These are phyloP conservation scores for Aethionema arabicum DNA, from an alignment of 345 rosid species.

Conservation along the genomic window DNA sequence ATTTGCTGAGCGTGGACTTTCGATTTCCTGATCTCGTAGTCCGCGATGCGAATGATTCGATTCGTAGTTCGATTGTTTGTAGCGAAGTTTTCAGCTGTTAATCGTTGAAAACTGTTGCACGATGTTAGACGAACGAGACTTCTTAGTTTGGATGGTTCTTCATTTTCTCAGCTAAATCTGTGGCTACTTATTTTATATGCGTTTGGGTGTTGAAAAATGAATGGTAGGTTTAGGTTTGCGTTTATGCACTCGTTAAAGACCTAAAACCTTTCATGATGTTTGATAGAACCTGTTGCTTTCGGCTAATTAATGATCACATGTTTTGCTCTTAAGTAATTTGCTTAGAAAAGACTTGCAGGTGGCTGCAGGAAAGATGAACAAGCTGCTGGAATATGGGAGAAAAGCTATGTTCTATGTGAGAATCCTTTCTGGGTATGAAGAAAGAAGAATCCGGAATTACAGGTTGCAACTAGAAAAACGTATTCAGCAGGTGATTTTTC, in stretches of 20 bases:
- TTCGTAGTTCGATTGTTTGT: conserved; percentile 2
- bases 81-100: background rate
- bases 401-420: conserved; percentile 76
- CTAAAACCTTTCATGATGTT: background rate
- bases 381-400: conserved; percentile 78
- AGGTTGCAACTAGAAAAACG: conserved; percentile 80
- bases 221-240: background rate
- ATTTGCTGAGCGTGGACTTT: conserved; percentile 11
- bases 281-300: background rate
- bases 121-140: background rate
- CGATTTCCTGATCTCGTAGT: conserved; percentile 20
- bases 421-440: conserved; percentile 95
- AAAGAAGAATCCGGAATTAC: conserved; percentile 66
- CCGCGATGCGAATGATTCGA: conserved; percentile 25
- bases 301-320: background rate
- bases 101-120: background rate
- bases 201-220: conserved; percentile 5
- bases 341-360: conserved; percentile 21
- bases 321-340: conserved; percentile 19
- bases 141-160: background rate
- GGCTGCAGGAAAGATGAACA: conserved; percentile 51
- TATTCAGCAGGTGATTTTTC: conserved; percentile 55
- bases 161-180: background rate
- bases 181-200: background rate
- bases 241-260: background rate